These are phyloP conservation scores for Solanum gracilifrons DNA, from an alignment of 257 asterid genomes.

Conservation along the genomic window DNA sequence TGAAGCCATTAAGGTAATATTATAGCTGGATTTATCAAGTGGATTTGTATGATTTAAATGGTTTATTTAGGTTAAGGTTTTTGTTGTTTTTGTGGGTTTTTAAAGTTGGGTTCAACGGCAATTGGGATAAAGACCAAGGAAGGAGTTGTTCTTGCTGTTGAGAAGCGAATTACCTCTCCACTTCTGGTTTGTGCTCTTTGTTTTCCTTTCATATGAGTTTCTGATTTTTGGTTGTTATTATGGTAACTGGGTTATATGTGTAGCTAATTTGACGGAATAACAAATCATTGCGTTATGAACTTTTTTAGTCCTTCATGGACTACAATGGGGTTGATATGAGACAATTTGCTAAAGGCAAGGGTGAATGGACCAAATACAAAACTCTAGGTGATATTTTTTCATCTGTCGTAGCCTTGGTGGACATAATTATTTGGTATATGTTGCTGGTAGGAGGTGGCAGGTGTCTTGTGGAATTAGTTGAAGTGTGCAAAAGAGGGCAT, in stretches of 20 bases:
- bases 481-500: background rate
- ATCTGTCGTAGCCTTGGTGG: background rate
- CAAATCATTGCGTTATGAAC: background rate
- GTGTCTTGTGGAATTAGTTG: background rate
- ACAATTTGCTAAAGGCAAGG: background rate
- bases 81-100: background rate
- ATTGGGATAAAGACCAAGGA: slow-evolving; percentile 84
- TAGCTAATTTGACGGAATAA: background rate
- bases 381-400: background rate
- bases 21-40: background rate
- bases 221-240: background rate
- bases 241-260: background rate
- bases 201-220: background rate
- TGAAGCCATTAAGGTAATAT: slow-evolving; percentile 74
- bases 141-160: slow-evolving; percentile 90
- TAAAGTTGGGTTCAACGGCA: slow-evolving; percentile 90
- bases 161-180: slow-evolving; percentile 86
- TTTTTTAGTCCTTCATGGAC: background rate
- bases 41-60: background rate
- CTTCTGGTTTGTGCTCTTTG: slow-evolving; percentile 43
- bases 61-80: background rate
- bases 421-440: background rate
- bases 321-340: background rate
- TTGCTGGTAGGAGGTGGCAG: background rate
- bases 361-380: background rate